Evolutionary conservation across 352 stramenopile genomes (phyloP), one percentile per base, ranked within the genome.

Genomic region (Phytophthora capsici): DNA sequence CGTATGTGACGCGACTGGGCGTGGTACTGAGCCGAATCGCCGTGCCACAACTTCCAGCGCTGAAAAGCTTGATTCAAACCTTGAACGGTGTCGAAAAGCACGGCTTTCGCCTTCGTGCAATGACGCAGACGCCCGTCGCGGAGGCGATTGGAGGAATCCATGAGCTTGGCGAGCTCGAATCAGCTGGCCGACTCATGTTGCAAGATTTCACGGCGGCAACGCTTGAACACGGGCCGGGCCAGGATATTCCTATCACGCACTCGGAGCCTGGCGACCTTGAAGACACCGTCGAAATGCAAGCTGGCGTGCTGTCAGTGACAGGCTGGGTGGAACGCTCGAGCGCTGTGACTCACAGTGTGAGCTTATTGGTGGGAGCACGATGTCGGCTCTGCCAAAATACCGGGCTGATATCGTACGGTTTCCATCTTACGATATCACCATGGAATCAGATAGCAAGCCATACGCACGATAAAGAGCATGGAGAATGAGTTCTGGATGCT

Each of bases 1-100:
- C 9, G 37, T 38, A 57, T 67, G 63, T 71, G 63, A 71, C 63
- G 57, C 47, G 63, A 38, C 50, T 49, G 61, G 16, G 34, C 16
- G 54, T 68, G 34, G 26, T 67, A 51, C 46, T 23, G 10, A 36
- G 4, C 25, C 23, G 4, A 16, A 48, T 41, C n/a, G 12, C 25
- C 8, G 36, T 13, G 17, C 28, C 10, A 34, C 28, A 3, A n/a
- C n/a, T n/a, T n/a, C n/a, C n/a, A n/a, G n/a, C n/a, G n/a, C n/a
- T n/a, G n/a, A n/a, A n/a, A n/a, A n/a, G n/a, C n/a, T n/a, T n/a
- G n/a, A n/a, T n/a, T n/a, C n/a, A n/a, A 34, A 34, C 8, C 28
- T 34, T 34, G 28, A 13, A 34, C 13, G 28, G 28, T 8, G 28
- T 32, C 28, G 28, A 8, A 32, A 6, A 32, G 8, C 28, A 34